These are phyloP conservation scores for Astrothelium subdiscretum DNA, from an alignment of 495 filamentous ascomycete species.

Conservation along the genomic window DNA sequence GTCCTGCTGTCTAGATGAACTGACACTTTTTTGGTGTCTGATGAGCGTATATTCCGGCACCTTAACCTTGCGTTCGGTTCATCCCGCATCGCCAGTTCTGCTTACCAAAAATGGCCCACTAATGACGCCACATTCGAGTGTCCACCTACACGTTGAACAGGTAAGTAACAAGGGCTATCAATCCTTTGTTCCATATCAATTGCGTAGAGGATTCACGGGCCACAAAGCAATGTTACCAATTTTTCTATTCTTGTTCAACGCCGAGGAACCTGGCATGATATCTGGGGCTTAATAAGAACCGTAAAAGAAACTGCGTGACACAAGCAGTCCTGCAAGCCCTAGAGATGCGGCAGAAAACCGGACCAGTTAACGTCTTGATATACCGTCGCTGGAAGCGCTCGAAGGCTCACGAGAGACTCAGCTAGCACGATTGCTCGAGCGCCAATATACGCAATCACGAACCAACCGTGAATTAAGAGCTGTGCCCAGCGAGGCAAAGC, in stretches of 20 bases:
- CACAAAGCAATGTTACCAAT: no score
- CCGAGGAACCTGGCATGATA: no score
- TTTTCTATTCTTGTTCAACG: no score
- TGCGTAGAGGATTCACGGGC: no score
- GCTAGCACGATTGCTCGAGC: constrained; percentile 12
- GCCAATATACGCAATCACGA: constrained; percentile 5
- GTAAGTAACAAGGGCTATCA: no score
- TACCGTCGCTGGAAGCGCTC: constrained; percentile 17
- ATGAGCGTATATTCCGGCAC: constrained; percentile 18
- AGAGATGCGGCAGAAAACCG: constrained; percentile 22
- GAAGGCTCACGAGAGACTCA: constrained; percentile 12
- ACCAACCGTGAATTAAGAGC: not conserved
- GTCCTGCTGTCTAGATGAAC: constrained; percentile 52
- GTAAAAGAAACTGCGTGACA: no score
- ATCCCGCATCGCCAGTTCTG: constrained; percentile 22
- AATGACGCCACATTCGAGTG: constrained; percentile 51
- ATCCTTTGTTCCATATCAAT: no score
- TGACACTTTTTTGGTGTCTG: constrained; percentile 57
- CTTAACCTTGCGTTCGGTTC: constrained; percentile 20
- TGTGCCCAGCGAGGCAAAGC: not conserved
- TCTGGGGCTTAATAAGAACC: no score
- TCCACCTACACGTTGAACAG: constrained; percentile 58
- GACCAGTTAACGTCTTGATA: constrained; percentile 24
- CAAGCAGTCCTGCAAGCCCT: no score
- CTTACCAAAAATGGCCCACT: constrained; percentile 24